Evolutionary conservation across 345 rosid species (phyloP).

Genomic region (Hypericum perforatum): DNA sequence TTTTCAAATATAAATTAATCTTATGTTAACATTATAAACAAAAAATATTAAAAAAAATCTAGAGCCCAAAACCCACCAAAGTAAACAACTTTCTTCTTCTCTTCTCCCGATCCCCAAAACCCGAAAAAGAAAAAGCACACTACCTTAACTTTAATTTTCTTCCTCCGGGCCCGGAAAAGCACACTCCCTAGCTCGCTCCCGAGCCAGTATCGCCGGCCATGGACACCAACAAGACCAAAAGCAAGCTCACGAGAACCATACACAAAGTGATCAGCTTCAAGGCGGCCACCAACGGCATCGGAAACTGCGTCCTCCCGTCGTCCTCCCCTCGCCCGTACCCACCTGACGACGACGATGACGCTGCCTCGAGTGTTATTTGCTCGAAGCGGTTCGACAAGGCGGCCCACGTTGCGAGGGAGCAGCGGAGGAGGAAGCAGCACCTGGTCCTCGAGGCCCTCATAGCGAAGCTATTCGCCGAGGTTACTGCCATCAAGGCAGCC

Average conservation of each 20-base stretch:
- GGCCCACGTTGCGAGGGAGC: slow-evolving; percentile 18
- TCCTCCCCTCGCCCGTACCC: slow-evolving; percentile 32
- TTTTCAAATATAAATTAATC: too few species aligned
- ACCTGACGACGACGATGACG: slow-evolving; percentile 21
- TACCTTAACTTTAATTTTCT: neutral
- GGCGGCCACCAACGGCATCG: slow-evolving; percentile 50
- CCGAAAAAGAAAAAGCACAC: neutral
- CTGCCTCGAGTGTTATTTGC: slow-evolving; percentile 5
- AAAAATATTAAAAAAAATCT: too few species aligned
- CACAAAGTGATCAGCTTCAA: slow-evolving; percentile 53
- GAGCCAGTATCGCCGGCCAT: slow-evolving; percentile 7
- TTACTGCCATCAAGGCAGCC: slow-evolving; percentile 78
- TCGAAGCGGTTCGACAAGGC: neutral
- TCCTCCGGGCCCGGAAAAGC: slow-evolving; percentile 8
- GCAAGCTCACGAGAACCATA: slow-evolving; percentile 59
- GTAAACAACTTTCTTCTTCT: neutral
- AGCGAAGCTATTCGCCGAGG: slow-evolving; percentile 71
- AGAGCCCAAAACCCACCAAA: too few species aligned
- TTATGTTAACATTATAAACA: too few species aligned
- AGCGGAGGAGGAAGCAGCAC: slow-evolving; percentile 18
- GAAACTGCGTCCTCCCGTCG: slow-evolving; percentile 45
- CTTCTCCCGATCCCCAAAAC: slow-evolving; percentile 7
- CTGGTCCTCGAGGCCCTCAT: slow-evolving; percentile 54
- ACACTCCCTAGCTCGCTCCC: neutral
- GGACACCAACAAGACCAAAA: slow-evolving; percentile 32